Percentiles rank a stretch among this genome's conserved stretches.
Evolutionary conservation across 2,329 filamentous ascomycete genomes (phyloP).

Genomic region (Claviceps sorghi): DNA sequence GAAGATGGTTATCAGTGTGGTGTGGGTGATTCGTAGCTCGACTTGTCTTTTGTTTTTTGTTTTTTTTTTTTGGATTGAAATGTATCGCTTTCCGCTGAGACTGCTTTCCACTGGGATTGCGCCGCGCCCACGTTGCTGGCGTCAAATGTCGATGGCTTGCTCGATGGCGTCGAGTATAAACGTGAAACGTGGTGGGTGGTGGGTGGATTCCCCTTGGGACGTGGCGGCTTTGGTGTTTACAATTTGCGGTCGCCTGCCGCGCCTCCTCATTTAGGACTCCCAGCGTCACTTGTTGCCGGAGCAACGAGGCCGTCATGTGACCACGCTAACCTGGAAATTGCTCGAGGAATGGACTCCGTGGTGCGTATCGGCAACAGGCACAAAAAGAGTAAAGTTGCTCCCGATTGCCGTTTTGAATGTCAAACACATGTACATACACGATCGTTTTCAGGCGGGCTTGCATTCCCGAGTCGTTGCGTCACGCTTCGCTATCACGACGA

Average conservation of each 20-base stretch:
- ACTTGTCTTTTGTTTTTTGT: background rate
- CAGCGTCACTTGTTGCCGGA: constrained; percentile 2
- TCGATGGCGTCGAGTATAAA: background rate
- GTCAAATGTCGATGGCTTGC: background rate
- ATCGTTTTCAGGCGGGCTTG: too few relatives aligned
- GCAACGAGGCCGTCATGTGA: constrained; percentile 12
- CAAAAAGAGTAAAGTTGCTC: background rate
- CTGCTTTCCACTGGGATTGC: background rate
- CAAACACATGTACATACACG: too few relatives aligned
- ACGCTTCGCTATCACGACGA: background rate
- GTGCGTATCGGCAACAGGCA: background rate
- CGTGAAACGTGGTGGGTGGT: background rate
- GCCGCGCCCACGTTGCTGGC: constrained; percentile 1
- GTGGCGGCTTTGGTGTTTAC: constrained; percentile 9
- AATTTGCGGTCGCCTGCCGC: background rate
- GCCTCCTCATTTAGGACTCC: background rate
- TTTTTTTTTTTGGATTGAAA: too few relatives aligned
- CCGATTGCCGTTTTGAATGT: too few relatives aligned
- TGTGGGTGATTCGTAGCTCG: background rate
- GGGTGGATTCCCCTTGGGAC: background rate
- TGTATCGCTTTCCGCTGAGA: too few relatives aligned
- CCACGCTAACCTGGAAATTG: background rate
- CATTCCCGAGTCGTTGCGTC: background rate
- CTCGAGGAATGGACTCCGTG: background rate
- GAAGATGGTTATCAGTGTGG: too few relatives aligned